Base-by-base conservation (phyloP, 1,139 yeast genomes). In the Geotrichum klebahnii region DNA sequence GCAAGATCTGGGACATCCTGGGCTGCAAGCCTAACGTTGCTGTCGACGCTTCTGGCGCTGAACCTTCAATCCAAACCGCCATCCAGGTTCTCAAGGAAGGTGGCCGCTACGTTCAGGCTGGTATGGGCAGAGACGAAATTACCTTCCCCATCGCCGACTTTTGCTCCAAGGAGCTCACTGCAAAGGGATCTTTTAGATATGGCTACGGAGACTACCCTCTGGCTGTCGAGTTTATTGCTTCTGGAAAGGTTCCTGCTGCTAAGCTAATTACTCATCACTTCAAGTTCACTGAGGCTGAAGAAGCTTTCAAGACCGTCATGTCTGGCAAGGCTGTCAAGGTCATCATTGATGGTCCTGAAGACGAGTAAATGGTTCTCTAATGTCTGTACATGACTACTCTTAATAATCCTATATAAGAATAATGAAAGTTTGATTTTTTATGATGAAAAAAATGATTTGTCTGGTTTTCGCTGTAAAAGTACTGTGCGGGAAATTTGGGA, bases 161-260 rank as follows among this genome's bases (percentile, higher is more conserved):
- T 57, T 79, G 82, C 31, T 79, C 79, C 56, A 84, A 81, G 64
- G 96, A 88, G 65, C 68, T 85, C 58, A 74, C 79, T 0, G 70
- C 86, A 62, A 80, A 76, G 63, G 95, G 95, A 34, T 80, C 83
- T 55, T 88, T 87, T 76, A 80, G 97, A 67, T 89, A 89, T 69
- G 81, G 82, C 50, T 60, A 74, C 76, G 83, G 87, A n/a, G 95
- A 87, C 67, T 88, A 87, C 73, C 76, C 78, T 59, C 80, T 82
- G 43, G 80, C 94, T 1, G 88, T 88, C 38, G 77, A 78, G 40
- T 74, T 88, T 57, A 73, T 87, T 51, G 75, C 79, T 24, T 73
- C 78, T 53, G 84, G 84, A 49, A 76, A 72, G 58, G 76, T 82
- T 50, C 78, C 83, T 54, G 83, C 80, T 53, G 81, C 78, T 54